Evolutionary conservation across 2,329 filamentous ascomycete species (phyloP), one percentile per base, ranked within the genome.

Genomic region (Ilyonectria robusta): DNA sequence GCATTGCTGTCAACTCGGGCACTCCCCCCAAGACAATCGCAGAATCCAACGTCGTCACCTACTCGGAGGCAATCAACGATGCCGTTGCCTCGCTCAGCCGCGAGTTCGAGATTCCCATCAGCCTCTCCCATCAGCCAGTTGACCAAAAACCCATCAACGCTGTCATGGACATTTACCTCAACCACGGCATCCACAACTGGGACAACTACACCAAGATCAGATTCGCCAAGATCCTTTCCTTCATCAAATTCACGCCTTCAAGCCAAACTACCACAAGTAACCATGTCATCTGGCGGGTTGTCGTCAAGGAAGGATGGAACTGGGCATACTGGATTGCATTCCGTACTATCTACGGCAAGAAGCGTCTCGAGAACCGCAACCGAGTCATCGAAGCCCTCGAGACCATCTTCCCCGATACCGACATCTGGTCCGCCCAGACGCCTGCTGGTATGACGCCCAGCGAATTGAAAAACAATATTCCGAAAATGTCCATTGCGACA

Each of bases 281-380:
- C 19, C 61, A 64, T 31, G 47, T n/a, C 2, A 54, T 64, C 29
- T 64, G 61, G 61, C 54, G 61, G 11, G 29, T n/a, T 10, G 61
- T 37, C 26, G 6, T 19, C 46, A 53, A 46, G 9, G 54, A 54
- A 29, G 61, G 61, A 47, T 64, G 61, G 61, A 64, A 64, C 23
- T 64, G 61, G 61, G 61, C 54, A 37, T 64, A 64, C 37, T 64
- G 61, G 61, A 40, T 64, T 37, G 42, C 48, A 54, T 64, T 64
- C 40, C 61, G 61, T 9, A 29, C 54, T 17, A 54, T 59, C 56
- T 64, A 64, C 15, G 61, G 61, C 21, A 64, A 59, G 21, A 26
- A 44, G 21, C 3, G 4, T 11, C 47, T 64, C 21, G 15, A 37
- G 13, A 26, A 15, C 17, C 56, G 40, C n/a, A 1, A 10, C 19